Base-by-base conservation (phyloP, 225 moss, liverwort and hornwort genomes). In the Bryoerythrophyllum caledonicum region DNA sequence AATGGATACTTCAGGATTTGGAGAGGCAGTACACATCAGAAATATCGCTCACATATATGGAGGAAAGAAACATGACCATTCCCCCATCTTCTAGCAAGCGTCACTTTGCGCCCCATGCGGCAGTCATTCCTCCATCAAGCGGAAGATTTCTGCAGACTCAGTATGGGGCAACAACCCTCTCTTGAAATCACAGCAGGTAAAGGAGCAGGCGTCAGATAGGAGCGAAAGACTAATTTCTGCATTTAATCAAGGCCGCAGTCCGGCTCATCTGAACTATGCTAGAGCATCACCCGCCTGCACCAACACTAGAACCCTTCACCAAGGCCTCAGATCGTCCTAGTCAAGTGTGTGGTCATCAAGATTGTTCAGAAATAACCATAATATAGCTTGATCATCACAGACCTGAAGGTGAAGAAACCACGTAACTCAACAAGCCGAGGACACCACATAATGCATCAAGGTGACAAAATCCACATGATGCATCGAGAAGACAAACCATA, bases 151-250 rank as follows among this genome's bases (percentile, higher is more conserved):
- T 76, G 81, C 76, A 81, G 83, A 86, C 83, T 86, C 81, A 58
- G 24, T 70, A 76, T 86, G 78, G 73, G 72, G 83, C 83, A 74
- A 21, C 10, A 32, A 3, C 32, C 32, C 32, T 32, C 32, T 3
- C 10, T 19, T 28, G 27, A 55, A 2, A 26, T 8, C 3, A 55
- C 54, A 55, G 17, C 49, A 49, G 4, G 7, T 6, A 24, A 7
- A 20, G 52, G 40, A 24, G 48, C 61, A 78, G 65, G 61, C 70
- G 73, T 79, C 76, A 71, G 74, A 79, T 77, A 85, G 76, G 85
- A 82, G 82, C 73, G 73, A 73, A 82, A 79, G 79, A 74, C 82
- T 78, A 85, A 76, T 76, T 76, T 79, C 73, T 76, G 65, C 46
- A 78, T 34, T 52, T 81, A 56, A 77, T 81, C 74, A 78, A 60